A percentile compares a stretch with the other conserved stretches of the same genome.
Evolutionary conservation across 1,139 yeast genomes (phyloP).

Genomic region (Lodderomyces theae): DNA sequence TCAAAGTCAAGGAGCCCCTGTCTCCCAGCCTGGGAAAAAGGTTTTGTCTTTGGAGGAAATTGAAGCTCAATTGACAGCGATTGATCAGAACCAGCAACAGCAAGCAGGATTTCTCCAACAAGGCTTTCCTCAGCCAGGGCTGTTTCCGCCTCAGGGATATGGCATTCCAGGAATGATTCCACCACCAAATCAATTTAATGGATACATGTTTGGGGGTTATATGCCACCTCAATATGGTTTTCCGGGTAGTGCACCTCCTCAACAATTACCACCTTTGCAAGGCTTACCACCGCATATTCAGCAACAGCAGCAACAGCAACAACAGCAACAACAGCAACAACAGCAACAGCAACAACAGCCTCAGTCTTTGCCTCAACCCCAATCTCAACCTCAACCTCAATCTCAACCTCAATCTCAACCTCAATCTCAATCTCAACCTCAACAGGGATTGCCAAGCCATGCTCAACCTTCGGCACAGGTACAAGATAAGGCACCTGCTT

Average conservation of each 20-base stretch:
- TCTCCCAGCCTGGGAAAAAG: conserved; percentile 31
- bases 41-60: conserved; percentile 71
- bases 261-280: conserved; percentile 23
- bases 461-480: conserved; percentile 3
- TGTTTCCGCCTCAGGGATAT: conserved; percentile 26
- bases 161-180: conserved; percentile 42
- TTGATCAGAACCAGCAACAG: conserved; percentile 30
- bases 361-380: conserved; percentile 7
- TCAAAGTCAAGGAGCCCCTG: conserved; percentile 14
- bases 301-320: conserved; percentile 17
- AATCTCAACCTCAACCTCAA: background rate
- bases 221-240: conserved; percentile 43
- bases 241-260: conserved; percentile 24
- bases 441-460: conserved; percentile 1
- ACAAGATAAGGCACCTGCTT: background rate
- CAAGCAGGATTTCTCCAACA: conserved; percentile 20
- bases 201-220: conserved; percentile 41
- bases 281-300: conserved; percentile 15
- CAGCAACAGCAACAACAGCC: conserved; percentile 17
- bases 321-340: conserved; percentile 12
- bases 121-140: conserved; percentile 17
- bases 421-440: conserved; percentile 5
- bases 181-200: conserved; percentile 27
- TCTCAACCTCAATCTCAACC: conserved; percentile 11
- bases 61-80: conserved; percentile 66